Evolutionary conservation across 2,329 filamentous ascomycete species (phyloP).

Genomic region (Aspergillus flavus): DNA sequence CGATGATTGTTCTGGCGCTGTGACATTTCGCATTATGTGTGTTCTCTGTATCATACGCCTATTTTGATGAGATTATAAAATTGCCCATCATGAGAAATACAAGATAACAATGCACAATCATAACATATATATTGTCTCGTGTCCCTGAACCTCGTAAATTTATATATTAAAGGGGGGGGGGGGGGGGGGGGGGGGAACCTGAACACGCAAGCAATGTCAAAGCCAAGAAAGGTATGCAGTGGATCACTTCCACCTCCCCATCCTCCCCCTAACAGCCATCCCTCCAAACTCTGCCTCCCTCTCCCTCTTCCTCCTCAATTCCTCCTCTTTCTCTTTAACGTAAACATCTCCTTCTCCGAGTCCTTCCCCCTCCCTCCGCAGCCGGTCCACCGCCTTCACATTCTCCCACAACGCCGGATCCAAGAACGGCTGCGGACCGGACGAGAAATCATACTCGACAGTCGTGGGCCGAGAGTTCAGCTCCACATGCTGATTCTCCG

Average conservation of each 20-base stretch:
- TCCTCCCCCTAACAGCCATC: conserved; percentile 36
- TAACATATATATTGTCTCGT: not conserved
- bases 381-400: conserved; percentile 19
- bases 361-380: conserved; percentile 4
- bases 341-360: not conserved
- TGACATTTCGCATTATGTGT: not conserved
- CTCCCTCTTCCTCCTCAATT: conserved; percentile 21
- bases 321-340: conserved; percentile 20
- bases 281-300: conserved; percentile 35
- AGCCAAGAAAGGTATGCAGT: not conserved
- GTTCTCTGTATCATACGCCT: conserved; percentile 8
- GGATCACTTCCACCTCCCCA: conserved; percentile 11
- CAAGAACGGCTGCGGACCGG: conserved; percentile 41
- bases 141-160: not conserved
- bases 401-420: conserved; percentile 38
- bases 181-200: too few relatives aligned
- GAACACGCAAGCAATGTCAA: not conserved
- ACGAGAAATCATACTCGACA: conserved; percentile 38
- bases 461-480: not conserved
- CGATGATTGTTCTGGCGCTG: not conserved
- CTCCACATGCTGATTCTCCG: not conserved
- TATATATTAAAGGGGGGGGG: not conserved
- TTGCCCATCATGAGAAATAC: not conserved
- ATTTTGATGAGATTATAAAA: not conserved
- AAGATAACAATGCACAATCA: not conserved